Evolutionary conservation across 257 asterid genomes (phyloP).

Genomic region (Solanum rostratum): DNA sequence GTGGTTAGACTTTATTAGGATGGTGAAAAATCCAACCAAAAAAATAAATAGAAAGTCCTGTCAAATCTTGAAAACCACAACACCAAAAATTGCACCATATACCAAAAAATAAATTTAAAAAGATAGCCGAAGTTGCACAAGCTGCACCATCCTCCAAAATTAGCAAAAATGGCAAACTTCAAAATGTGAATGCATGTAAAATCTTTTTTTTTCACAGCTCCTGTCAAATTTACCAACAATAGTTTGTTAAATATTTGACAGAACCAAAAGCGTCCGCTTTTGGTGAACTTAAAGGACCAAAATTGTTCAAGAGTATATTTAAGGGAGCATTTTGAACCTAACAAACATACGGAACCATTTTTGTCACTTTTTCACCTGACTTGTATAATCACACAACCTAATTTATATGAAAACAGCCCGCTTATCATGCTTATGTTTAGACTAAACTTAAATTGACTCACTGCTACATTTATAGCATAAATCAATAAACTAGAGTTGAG

Average conservation of each 20-base stretch:
- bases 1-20: neutral
- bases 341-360: neutral
- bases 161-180: neutral
- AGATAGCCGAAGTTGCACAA: neutral
- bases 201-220: neutral
- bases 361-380: neutral
- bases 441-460: neutral
- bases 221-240: neutral
- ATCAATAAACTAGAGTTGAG: neutral
- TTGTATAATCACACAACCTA: neutral
- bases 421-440: neutral
- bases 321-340: neutral
- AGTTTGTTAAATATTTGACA: neutral
- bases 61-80: neutral
- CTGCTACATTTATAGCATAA: neutral
- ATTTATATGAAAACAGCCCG: neutral
- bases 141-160: neutral
- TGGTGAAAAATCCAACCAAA: neutral
- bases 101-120: neutral
- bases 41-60: neutral
- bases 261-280: neutral
- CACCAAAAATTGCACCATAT: neutral
- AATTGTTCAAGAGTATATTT: neutral
- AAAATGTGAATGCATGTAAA: neutral
- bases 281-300: neutral